Evolutionary conservation across 116 monocot genomes (phyloP).

Genomic region (Posidonia oceanica): DNA sequence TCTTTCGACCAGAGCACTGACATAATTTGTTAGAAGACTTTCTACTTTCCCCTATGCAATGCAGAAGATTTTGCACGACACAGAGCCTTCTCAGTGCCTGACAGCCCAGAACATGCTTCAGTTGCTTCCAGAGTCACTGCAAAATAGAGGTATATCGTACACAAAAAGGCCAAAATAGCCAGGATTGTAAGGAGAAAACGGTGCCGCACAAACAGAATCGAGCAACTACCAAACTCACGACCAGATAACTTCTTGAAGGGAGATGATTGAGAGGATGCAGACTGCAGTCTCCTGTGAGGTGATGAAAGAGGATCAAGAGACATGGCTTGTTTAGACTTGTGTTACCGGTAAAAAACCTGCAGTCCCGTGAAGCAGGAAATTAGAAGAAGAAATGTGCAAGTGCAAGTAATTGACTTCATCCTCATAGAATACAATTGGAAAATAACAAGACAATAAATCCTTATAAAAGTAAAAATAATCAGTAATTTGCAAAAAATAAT

Average conservation of each 20-base stretch:
- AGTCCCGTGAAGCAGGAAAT: too few relatives aligned
- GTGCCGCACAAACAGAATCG: constrained; percentile 52
- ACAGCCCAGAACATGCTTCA: constrained; percentile 18
- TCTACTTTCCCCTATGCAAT: constrained; percentile 15
- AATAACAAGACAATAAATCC: too few relatives aligned
- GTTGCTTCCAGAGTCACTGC: constrained; percentile 32
- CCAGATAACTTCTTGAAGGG: constrained; percentile 15
- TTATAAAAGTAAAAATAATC: too few relatives aligned
- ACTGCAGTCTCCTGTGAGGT: constrained; percentile 55
- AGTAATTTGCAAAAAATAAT: too few relatives aligned
- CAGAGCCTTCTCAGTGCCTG: constrained; percentile 20
- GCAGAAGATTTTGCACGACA: constrained; percentile 24
- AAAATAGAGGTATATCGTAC: constrained; percentile 80
- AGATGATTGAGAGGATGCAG: constrained; percentile 17
- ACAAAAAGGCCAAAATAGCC: constrained; percentile 52
- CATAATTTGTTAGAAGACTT: constrained; percentile 10
- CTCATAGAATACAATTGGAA: too few relatives aligned
- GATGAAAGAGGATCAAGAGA: constrained; percentile 37
- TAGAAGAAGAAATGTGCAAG: too few relatives aligned
- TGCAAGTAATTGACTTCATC: too few relatives aligned
- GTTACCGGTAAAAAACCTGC: too few relatives aligned
- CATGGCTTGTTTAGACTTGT: background rate
- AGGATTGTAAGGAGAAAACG: constrained; percentile 73
- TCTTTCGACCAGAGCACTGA: background rate
- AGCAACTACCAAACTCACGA: constrained; percentile 51